Evolutionary conservation across 139 green algal species (phyloP).

Genomic region (Micractinium sp.): DNA sequence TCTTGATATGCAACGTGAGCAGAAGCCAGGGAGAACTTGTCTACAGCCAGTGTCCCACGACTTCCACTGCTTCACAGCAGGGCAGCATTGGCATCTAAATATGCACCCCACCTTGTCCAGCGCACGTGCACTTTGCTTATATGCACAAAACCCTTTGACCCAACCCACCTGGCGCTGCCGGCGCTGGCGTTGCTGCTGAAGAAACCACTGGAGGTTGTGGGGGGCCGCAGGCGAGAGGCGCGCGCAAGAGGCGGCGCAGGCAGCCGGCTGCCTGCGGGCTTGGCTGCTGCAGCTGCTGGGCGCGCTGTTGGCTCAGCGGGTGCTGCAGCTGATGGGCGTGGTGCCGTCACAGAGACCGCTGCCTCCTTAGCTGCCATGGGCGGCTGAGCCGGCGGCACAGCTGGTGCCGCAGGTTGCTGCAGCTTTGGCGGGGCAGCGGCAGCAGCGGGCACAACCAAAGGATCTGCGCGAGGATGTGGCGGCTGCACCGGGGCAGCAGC

Average conservation of each 20-base stretch:
- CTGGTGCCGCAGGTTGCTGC: neutral
- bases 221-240: constrained; percentile 10
- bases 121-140: neutral
- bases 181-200: constrained; percentile 21
- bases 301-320: too few relatives aligned
- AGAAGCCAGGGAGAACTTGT: neutral
- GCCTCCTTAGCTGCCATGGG: neutral
- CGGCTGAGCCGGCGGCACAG: neutral
- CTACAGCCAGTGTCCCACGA: too few relatives aligned
- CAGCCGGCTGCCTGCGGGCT: neutral
- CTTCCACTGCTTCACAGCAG: too few relatives aligned
- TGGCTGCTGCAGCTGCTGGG: neutral
- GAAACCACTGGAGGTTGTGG: constrained; percentile 23
- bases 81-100: too few relatives aligned
- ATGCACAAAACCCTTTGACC: neutral
- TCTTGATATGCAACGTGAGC: neutral
- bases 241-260: neutral
- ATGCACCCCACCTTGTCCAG: too few relatives aligned
- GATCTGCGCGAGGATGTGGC: neutral
- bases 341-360: neutral
- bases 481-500: neutral
- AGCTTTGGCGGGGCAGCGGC: too few relatives aligned
- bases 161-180: neutral
- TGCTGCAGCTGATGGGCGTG: neutral
- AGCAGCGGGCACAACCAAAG: too few relatives aligned